These are phyloP conservation scores for Austroboletus eburneus DNA, from an alignment of 768 basidiomycete species.

Conservation along the genomic window DNA sequence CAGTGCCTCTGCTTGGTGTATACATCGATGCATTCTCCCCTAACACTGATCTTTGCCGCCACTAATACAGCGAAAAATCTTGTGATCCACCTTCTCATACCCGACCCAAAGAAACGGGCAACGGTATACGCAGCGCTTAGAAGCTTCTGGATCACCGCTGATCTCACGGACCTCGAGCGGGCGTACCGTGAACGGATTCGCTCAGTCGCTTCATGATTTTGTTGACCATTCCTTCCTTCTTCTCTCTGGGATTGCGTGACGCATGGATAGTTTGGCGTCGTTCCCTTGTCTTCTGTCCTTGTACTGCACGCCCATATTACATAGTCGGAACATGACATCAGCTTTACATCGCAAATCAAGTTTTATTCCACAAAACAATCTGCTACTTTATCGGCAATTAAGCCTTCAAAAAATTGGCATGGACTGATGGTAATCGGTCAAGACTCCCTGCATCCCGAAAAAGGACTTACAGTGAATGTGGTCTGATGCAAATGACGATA, in stretches of 20 bases:
- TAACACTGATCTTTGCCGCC: constrained; percentile 5
- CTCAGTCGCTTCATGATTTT: constrained; percentile 9
- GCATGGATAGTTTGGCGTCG: background rate
- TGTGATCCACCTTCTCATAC: constrained; percentile 56
- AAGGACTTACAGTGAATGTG: constrained; percentile 77
- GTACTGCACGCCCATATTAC: background rate
- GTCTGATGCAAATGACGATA: constrained; percentile 85
- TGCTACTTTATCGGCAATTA: constrained; percentile 23
- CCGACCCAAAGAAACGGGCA: constrained; percentile 53
- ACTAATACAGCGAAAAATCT: constrained; percentile 45
- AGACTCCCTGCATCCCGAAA: constrained; percentile 2
- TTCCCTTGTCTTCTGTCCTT: background rate
- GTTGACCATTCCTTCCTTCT: background rate
- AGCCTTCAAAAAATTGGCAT: constrained; percentile 83
- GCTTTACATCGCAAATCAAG: background rate
- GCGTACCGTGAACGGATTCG: constrained; percentile 57
- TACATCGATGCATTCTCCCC: background rate
- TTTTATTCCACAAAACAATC: constrained; percentile 6
- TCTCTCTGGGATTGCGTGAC: background rate
- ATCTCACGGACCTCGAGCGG: constrained; percentile 54
- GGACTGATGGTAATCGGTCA: constrained; percentile 46
- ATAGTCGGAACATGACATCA: background rate
- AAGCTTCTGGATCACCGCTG: constrained; percentile 63
- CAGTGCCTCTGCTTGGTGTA: constrained; percentile 1
- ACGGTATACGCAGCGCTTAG: constrained; percentile 60